A percentile compares a stretch with the other conserved stretches of the same genome.
Conservation (phyloP, 2,329 filamentous ascomycete genomes). For the Madurella fahalii region DNA sequence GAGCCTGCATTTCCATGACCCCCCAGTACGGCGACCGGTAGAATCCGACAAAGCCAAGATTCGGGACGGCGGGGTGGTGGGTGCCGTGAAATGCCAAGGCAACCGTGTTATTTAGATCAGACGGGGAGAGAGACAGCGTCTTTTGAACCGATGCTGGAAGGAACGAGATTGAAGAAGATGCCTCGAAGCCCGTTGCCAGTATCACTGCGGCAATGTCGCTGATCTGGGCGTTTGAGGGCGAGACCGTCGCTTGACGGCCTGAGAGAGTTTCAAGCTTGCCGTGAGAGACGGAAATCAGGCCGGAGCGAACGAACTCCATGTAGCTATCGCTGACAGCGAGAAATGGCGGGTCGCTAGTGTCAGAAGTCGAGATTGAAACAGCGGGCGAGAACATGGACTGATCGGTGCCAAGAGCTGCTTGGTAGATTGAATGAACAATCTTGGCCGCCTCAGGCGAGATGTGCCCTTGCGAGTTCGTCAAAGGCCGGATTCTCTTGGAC, state of each 20-base stretch:
- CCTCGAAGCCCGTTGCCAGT: constrained; percentile 71
- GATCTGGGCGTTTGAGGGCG: constrained; percentile 35
- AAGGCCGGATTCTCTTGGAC: constrained; percentile 53
- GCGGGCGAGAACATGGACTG: constrained; percentile 48
- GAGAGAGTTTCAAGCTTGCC: constrained; percentile 43
- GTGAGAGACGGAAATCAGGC: constrained; percentile 49
- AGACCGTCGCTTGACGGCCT: constrained; percentile 35
- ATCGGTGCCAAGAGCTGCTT: constrained; percentile 47
- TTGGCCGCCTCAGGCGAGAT: constrained; percentile 56
- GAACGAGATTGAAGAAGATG: constrained; percentile 60
- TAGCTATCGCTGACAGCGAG: constrained; percentile 70
- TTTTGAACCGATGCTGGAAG: constrained; percentile 54
- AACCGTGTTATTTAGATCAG: constrained; percentile 54
- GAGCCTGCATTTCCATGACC: constrained; percentile 81
- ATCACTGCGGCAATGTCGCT: constrained; percentile 62
- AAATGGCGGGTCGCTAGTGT: constrained; percentile 54
- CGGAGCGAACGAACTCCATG: constrained; percentile 66
- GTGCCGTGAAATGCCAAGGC: constrained; percentile 66
- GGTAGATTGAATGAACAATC: constrained; percentile 49
- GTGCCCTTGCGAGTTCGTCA: constrained; percentile 62
- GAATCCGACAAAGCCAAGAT: constrained; percentile 75
- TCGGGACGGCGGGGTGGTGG: constrained; percentile 55
- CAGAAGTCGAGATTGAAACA: constrained; percentile 36
- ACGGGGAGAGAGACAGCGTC: constrained; percentile 53
- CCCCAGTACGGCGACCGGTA: constrained; percentile 85